Conservation (phyloP, 2,329 filamentous ascomycete genomes). For the Claviceps lovelessii region DNA sequence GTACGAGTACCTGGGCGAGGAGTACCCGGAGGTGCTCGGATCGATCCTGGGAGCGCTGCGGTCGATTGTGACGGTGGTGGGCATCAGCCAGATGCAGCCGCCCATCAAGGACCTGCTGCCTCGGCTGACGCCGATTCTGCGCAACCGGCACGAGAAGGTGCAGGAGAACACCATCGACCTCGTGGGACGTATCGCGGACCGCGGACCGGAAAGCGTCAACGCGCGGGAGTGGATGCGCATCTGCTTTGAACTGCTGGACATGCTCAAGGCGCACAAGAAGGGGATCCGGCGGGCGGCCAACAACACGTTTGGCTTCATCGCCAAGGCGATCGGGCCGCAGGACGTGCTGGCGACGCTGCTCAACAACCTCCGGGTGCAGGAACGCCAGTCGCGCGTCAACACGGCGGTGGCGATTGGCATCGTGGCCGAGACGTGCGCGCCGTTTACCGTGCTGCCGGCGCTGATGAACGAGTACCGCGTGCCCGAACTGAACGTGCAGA, state of each 20-base stretch:
- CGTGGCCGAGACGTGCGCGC: constrained; percentile 93
- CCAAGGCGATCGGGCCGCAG: constrained; percentile 95
- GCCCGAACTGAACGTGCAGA: constrained; percentile 95
- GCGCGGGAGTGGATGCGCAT: constrained; percentile 99
- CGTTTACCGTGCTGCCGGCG: constrained; percentile 95
- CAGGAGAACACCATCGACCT: constrained; percentile 98
- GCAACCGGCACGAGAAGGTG: constrained; percentile 97
- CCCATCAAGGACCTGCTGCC: constrained; percentile 93
- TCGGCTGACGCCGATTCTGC: constrained; percentile 89
- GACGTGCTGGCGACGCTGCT: constrained; percentile 90
- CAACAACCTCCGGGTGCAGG: constrained; percentile 92
- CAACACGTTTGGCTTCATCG: constrained; percentile 99
- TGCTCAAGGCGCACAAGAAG: constrained; percentile 99
- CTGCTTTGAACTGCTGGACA: constrained; percentile 95
- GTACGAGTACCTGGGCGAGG: constrained; percentile 96
- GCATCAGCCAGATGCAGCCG: constrained; percentile 95
- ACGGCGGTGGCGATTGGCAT: constrained; percentile 97
- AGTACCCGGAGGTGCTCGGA: constrained; percentile 93
- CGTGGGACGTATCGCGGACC: constrained; percentile 92
- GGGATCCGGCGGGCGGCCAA: constrained; percentile 95
- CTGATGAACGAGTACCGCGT: constrained; percentile 99
- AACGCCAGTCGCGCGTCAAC: constrained; percentile 95
- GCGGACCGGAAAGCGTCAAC: constrained; percentile 90
- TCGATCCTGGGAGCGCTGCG: constrained; percentile 90
- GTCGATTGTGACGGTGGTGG: constrained; percentile 93